Conservation (phyloP, 2,329 filamentous ascomycete genomes). For the Nannizzia gypsea region DNA sequence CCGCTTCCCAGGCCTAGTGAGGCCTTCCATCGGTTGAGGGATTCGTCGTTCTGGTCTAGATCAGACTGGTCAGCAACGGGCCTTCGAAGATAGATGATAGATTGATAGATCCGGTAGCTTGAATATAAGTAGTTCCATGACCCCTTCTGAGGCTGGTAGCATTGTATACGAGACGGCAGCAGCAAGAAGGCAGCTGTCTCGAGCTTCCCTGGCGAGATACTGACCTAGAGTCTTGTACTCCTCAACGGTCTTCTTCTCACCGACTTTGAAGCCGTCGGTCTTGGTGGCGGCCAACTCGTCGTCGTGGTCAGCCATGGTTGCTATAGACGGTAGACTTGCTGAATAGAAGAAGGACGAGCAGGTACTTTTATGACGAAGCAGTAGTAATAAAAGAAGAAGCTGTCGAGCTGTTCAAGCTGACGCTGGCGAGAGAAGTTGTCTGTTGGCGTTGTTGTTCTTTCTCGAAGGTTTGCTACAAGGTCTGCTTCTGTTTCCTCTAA, state of each 20-base stretch:
- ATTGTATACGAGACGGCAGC: not conserved
- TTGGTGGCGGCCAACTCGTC: constrained; percentile 78
- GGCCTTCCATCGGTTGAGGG: constrained; percentile 93
- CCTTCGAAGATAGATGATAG: too few species aligned
- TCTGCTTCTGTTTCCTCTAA: not conserved
- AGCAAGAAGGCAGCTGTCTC: not conserved
- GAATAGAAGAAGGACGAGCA: not conserved
- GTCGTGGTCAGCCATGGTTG: constrained; percentile 56
- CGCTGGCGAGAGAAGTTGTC: not conserved
- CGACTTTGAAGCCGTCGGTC: constrained; percentile 95
- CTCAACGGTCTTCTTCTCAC: constrained; percentile 94
- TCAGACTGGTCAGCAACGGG: not conserved
- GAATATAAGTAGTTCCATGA: not conserved
- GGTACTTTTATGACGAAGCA: too few species aligned
- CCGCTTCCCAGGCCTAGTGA: constrained; percentile 75
- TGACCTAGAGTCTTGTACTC: constrained; percentile 89
- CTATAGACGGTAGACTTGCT: constrained; percentile 1
- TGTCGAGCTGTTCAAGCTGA: not conserved
- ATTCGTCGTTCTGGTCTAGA: constrained; percentile 66
- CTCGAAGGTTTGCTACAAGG: not conserved
- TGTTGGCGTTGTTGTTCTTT: not conserved
- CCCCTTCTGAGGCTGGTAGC: not conserved
- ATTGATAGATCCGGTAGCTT: not conserved
- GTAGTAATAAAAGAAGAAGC: not conserved
- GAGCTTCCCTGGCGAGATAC: constrained; percentile 22